phyloP scores from a whole-genome alignment of 345 rosid species.

The Balakata baccata region DNA sequence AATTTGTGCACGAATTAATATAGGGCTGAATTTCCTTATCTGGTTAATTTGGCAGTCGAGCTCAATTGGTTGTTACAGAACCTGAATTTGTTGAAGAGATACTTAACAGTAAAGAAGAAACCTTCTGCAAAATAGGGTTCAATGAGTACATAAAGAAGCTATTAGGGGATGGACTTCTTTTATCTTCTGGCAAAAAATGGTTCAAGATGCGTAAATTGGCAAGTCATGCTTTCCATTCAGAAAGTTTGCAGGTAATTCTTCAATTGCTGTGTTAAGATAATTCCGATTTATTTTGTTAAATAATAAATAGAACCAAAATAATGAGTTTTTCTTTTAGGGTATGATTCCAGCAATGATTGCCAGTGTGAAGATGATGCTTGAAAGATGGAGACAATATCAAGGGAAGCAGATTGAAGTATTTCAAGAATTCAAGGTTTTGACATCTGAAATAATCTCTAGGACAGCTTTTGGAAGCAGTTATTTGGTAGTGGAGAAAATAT shows the following conservation, averaged over 20 bases:
- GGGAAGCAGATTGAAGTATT: conserved; percentile 40
- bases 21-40: conserved; percentile 34
- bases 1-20: neutral
- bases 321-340: conserved; percentile 12
- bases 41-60: conserved; percentile 38
- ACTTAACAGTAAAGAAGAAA: conserved; percentile 32
- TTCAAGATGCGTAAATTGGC: conserved; percentile 40
- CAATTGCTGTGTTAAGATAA: too few relatives aligned
- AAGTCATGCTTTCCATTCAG: conserved; percentile 45
- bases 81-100: conserved; percentile 43
- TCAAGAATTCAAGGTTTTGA: conserved; percentile 39
- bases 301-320: neutral
- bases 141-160: conserved; percentile 13
- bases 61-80: conserved; percentile 40
- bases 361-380: conserved; percentile 41
- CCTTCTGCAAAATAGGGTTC: conserved; percentile 8
- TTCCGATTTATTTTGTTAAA: too few relatives aligned
- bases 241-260: conserved; percentile 36
- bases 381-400: conserved; percentile 38
- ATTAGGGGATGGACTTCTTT: conserved; percentile 39
- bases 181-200: conserved; percentile 43
- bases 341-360: conserved; percentile 38
- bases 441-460: conserved; percentile 52
- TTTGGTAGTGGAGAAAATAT: conserved; percentile 38
- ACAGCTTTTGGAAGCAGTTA: conserved; percentile 57